phyloP scores from a whole-genome alignment of 495 filamentous ascomycete genomes.

The Amphirosellinia nigrospora region DNA sequence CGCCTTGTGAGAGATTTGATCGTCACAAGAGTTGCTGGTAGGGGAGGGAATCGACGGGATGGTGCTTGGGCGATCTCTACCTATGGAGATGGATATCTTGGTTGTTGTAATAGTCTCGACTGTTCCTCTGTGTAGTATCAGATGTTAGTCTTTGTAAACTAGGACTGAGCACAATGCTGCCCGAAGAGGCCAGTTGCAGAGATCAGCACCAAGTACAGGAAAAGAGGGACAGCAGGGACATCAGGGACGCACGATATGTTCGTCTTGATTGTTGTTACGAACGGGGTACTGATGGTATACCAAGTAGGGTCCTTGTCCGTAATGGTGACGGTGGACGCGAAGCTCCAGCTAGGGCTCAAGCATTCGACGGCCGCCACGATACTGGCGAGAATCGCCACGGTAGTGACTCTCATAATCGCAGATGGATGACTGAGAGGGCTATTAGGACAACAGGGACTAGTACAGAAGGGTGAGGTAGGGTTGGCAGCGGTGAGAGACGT shows the following conservation, averaged over 20 bases:
- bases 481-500: not conserved
- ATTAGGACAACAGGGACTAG: not conserved
- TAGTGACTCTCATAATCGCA: not conserved
- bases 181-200: not conserved
- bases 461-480: not conserved
- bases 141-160: conserved; percentile 5
- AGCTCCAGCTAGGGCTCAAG: conserved; percentile 21
- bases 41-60: not conserved
- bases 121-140: conserved; percentile 3
- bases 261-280: conserved; percentile 7
- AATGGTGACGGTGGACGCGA: conserved; percentile 9
- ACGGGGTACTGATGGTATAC: conserved; percentile 16
- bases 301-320: not conserved
- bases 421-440: not conserved
- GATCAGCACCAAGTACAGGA: too few species aligned
- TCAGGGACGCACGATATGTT: conserved; percentile 8
- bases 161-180: not conserved
- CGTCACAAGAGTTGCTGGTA: not conserved
- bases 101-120: conserved; percentile 16
- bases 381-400: not conserved
- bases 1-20: too few species aligned
- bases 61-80: not conserved
- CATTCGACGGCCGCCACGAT: not conserved
- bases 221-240: not conserved
- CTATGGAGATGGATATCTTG: conserved; percentile 14